Conservation (phyloP, 208 protist genomes). For the Spongospora subterranea region DNA sequence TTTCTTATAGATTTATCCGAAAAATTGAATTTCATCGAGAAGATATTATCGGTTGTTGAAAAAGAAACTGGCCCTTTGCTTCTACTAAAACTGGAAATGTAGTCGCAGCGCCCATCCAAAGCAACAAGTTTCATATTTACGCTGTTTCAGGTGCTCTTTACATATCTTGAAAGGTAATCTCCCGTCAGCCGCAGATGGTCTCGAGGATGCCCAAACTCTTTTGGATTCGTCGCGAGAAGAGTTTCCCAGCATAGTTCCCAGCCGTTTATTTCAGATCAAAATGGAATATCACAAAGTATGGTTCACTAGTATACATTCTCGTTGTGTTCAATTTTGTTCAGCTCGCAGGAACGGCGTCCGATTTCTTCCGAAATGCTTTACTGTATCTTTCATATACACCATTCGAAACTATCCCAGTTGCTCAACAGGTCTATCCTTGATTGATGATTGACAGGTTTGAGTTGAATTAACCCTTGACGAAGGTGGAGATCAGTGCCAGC, state of each 20-base stretch:
- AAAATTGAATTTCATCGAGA: background rate
- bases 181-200: background rate
- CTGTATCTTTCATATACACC: conserved; percentile 52
- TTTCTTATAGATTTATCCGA: conserved; percentile 1
- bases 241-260: conserved; percentile 1
- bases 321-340: background rate
- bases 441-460: background rate
- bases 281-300: conserved; percentile 47
- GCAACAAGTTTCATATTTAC: background rate
- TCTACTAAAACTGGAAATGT: conserved; percentile 27
- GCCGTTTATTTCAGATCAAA: conserved; percentile 40
- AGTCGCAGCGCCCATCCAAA: background rate
- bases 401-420: background rate
- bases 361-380: conserved; percentile 39
- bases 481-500: conserved; percentile 10
- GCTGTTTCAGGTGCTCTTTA: background rate
- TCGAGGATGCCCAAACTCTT: background rate
- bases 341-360: background rate
- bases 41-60: background rate
- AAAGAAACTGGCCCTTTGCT: conserved; percentile 4
- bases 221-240: background rate
- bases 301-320: background rate
- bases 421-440: background rate
- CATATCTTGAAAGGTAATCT: conserved; percentile 7
- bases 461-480: background rate